Evolutionary conservation across 148 eudicot genomes (phyloP).

Genomic region (Rhododendron ferrugineum): DNA sequence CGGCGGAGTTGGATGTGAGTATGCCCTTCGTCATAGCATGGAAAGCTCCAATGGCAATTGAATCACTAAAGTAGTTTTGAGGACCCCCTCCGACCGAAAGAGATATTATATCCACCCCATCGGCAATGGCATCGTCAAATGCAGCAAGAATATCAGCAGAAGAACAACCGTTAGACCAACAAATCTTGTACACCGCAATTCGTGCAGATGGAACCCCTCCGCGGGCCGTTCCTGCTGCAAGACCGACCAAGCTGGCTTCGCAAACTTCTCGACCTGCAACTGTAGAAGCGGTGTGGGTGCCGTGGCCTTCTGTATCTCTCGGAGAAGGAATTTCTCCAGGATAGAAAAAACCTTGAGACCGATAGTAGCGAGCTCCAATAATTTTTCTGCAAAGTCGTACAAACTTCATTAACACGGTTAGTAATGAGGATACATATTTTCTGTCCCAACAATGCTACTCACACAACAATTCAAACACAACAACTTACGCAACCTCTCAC

Average conservation of each 20-base stretch:
- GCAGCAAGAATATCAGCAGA: conserved; percentile 44
- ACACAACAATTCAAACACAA: no score
- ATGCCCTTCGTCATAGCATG: conserved; percentile 47
- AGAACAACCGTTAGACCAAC: conserved; percentile 33
- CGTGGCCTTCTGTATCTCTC: conserved; percentile 45
- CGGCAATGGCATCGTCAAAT: conserved; percentile 50
- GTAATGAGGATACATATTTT: not conserved
- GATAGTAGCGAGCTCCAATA: not conserved
- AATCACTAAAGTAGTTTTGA: conserved; percentile 23
- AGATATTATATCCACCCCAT: conserved; percentile 58
- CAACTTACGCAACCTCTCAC: no score
- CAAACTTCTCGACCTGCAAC: conserved; percentile 37
- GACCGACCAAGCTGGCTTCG: conserved; percentile 29
- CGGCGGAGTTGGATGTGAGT: conserved; percentile 41
- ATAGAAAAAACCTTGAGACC: not conserved
- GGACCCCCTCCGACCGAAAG: conserved; percentile 27
- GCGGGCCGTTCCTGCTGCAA: conserved; percentile 36
- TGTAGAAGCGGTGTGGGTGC: conserved; percentile 47
- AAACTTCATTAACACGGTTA: not conserved
- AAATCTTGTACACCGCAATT: conserved; percentile 45
- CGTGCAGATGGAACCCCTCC: conserved; percentile 47
- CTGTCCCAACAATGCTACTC: no score
- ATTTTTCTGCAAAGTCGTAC: not conserved
- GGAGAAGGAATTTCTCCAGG: conserved; percentile 20
- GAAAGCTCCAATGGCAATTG: conserved; percentile 51